phyloP scores from a whole-genome alignment of 2,329 filamentous ascomycete species.

The Colletotrichum cordylinicola region DNA sequence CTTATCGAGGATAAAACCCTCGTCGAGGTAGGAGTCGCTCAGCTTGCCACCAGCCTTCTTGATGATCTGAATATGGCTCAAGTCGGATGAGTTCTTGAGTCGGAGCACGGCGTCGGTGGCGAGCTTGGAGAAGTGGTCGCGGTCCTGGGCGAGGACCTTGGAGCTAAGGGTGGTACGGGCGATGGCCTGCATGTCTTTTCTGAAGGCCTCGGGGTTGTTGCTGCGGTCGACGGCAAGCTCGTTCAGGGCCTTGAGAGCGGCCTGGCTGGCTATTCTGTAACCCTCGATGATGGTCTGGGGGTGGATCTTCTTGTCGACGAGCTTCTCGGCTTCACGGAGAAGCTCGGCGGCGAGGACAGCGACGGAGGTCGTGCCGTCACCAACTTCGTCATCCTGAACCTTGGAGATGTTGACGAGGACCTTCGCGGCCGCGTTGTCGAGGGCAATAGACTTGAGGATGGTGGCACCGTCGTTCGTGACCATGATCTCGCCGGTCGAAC shows the following conservation, averaged over 20 bases:
- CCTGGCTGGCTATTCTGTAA: conserved; percentile 94
- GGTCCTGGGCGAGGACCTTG: conserved; percentile 94
- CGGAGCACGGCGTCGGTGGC: conserved; percentile 91
- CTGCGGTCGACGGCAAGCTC: conserved; percentile 89
- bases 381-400: conserved; percentile 98
- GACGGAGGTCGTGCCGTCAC: conserved; percentile 98
- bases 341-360: conserved; percentile 94
- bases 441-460: conserved; percentile 96
- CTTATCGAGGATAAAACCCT: conserved; percentile 98
- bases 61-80: conserved; percentile 98
- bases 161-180: conserved; percentile 95
- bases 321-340: conserved; percentile 93
- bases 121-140: conserved; percentile 87
- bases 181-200: conserved; percentile 87
- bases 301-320: conserved; percentile 98
- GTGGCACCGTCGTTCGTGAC: conserved; percentile 99
- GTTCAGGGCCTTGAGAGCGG: conserved; percentile 84
- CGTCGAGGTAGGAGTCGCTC: conserved; percentile 95
- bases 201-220: conserved; percentile 81
- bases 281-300: conserved; percentile 99
- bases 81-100: conserved; percentile 87
- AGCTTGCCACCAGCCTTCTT: conserved; percentile 99
- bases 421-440: conserved; percentile 98
- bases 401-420: conserved; percentile 99
- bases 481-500: conserved; percentile 95